These are phyloP conservation scores for Monilinia fructigena DNA, from an alignment of 2,329 filamentous ascomycete species.

Conservation along the genomic window DNA sequence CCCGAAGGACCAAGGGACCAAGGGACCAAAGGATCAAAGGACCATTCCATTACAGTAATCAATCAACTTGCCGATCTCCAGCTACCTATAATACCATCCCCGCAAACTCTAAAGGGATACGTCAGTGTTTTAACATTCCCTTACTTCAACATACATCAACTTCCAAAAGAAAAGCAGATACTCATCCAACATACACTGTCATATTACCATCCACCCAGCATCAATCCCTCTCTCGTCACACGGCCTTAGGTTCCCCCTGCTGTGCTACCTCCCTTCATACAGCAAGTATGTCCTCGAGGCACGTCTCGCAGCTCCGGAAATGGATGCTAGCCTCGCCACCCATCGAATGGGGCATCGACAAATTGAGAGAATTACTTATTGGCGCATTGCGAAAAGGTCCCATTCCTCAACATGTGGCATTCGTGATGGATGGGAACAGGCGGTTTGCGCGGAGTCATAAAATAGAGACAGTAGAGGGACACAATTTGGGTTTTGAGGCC, in stretches of 20 bases:
- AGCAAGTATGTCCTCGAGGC: conserved; percentile 48
- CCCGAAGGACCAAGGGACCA: neutral
- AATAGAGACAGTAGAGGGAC: conserved; percentile 95
- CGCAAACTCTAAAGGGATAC: conserved; percentile 2
- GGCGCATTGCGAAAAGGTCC: conserved; percentile 86
- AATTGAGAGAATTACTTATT: conserved; percentile 80
- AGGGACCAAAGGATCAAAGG: too few species aligned
- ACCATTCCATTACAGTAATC: too few species aligned
- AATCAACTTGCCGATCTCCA: neutral
- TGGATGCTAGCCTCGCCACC: conserved; percentile 89
- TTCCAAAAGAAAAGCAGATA: too few species aligned
- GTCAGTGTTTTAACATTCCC: conserved; percentile 3
- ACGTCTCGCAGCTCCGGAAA: conserved; percentile 60
- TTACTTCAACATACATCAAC: neutral
- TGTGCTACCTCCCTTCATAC: conserved; percentile 1
- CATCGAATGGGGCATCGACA: conserved; percentile 81
- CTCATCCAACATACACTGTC: neutral
- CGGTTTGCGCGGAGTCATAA: conserved; percentile 86
- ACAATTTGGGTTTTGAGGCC: conserved; percentile 93
- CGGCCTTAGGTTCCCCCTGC: neutral
- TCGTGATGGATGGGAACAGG: conserved; percentile 98
- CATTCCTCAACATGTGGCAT: conserved; percentile 93
- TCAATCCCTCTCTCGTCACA: conserved; percentile 6
- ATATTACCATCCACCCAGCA: neutral
- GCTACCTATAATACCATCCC: neutral